A percentile compares a stretch with the other conserved stretches of the same genome.
Evolutionary conservation across 495 filamentous ascomycete species (phyloP).

Genomic region (Cercophora sp.): DNA sequence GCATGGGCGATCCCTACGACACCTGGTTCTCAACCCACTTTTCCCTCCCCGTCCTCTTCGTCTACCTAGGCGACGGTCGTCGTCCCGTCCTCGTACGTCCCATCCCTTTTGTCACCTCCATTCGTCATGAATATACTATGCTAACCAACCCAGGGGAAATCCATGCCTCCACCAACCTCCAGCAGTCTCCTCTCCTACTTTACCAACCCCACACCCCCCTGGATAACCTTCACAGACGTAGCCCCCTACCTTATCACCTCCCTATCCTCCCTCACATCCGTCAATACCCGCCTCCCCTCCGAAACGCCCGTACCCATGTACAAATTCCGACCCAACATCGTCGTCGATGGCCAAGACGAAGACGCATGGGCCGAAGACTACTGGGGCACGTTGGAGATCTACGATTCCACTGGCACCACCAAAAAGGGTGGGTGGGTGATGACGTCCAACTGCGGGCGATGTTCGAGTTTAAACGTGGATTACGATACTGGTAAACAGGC

Average conservation of each 20-base stretch:
- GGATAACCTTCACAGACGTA: constrained; percentile 73
- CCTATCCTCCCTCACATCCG: constrained; percentile 61
- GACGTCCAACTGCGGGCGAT: constrained; percentile 79
- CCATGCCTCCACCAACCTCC: no score
- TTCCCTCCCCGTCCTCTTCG: constrained; percentile 61
- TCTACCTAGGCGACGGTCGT: constrained; percentile 62
- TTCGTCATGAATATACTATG: no score
- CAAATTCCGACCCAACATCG: constrained; percentile 84
- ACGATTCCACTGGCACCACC: constrained; percentile 7
- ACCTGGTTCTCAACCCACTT: constrained; percentile 72
- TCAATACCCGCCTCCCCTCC: constrained; percentile 55
- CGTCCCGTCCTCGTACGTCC: constrained; percentile 64
- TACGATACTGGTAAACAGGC: constrained; percentile 68
- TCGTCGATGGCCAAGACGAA: constrained; percentile 56
- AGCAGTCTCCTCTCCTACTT: no score
- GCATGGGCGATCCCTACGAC: constrained; percentile 63
- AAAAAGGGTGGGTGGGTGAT: constrained; percentile 44
- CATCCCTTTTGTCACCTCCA: constrained; percentile 31
- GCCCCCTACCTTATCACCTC: constrained; percentile 74
- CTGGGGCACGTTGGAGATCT: constrained; percentile 64
- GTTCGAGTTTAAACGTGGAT: constrained; percentile 76
- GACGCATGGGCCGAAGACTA: constrained; percentile 78
- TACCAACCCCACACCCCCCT: no score
- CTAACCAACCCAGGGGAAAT: no score
- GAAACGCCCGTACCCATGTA: constrained; percentile 61